Conservation (phyloP, 1,284 basidiomycete species). For the Phellinidium pouzarii region DNA sequence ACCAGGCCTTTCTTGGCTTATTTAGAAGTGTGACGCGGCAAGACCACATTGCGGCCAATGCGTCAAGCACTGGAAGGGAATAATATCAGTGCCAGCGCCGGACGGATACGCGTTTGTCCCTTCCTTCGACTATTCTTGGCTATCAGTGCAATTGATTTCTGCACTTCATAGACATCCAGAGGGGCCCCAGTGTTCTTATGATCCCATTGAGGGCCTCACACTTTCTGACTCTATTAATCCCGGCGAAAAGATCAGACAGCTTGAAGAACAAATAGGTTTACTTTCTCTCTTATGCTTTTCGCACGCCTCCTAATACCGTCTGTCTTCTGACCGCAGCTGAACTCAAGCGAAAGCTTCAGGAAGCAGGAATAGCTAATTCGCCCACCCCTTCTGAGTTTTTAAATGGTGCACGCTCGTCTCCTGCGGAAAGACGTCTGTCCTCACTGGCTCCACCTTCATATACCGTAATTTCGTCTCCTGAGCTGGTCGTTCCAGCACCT, state of each 20-base stretch:
- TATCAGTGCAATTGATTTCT: slow-evolving; percentile 6
- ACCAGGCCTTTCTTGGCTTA: slow-evolving; percentile 13
- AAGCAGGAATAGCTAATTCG: slow-evolving; percentile 29
- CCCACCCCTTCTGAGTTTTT: slow-evolving; percentile 12
- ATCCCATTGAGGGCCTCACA: slow-evolving; percentile 72
- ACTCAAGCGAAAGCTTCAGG: slow-evolving; percentile 56
- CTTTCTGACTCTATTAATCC: slow-evolving; percentile 71
- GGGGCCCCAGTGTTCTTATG: slow-evolving; percentile 75
- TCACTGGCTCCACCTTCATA: slow-evolving; percentile 17
- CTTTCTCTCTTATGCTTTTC: slow-evolving; percentile 12
- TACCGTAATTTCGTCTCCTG: slow-evolving; percentile 14
- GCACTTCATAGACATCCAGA: slow-evolving; percentile 56
- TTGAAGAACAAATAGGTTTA: slow-evolving; percentile 74
- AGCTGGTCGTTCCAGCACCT: slow-evolving; percentile 4
- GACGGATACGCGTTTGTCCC: slow-evolving; percentile 65
- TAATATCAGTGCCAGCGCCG: slow-evolving; percentile 71
- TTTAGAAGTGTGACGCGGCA: slow-evolving; percentile 78
- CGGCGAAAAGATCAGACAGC: slow-evolving; percentile 60
- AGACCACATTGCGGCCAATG: slow-evolving; percentile 79
- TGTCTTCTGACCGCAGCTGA: slow-evolving; percentile 39
- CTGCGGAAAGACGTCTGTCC: slow-evolving; percentile 7
- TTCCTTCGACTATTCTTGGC: slow-evolving; percentile 3
- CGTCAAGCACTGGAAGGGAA: slow-evolving; percentile 74
- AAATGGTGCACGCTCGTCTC: slow-evolving; percentile 1
- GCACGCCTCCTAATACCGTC: neutral